A percentile compares a stretch with the other conserved stretches of the same genome.
Conservation (phyloP, 1,284 basidiomycete genomes). For the Cutaneotrichosporon dermatis region DNA sequence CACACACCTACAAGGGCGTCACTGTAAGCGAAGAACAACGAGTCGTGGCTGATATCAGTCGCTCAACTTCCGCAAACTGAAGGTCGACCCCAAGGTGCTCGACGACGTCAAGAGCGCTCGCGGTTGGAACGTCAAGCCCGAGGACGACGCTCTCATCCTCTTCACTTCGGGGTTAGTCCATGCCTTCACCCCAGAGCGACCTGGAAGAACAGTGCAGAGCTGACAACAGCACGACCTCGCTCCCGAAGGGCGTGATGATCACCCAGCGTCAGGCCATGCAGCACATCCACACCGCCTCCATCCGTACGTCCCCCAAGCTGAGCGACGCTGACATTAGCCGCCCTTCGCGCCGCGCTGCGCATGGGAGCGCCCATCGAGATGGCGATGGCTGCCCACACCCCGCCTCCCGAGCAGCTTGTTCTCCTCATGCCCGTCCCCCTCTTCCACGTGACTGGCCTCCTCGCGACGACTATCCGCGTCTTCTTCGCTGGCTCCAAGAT, state of each 20-base stretch:
- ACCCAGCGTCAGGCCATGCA: constrained; percentile 14
- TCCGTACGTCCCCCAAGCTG: constrained; percentile 3
- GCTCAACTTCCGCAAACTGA: constrained; percentile 2
- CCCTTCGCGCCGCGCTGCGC: constrained; percentile 31
- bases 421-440: constrained; percentile 38
- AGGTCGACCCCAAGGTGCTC: background rate
- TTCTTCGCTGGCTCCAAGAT: constrained; percentile 30
- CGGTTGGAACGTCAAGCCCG: constrained; percentile 17
- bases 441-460: constrained; percentile 45
- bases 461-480: constrained; percentile 34
- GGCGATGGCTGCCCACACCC: constrained; percentile 1
- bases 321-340: background rate
- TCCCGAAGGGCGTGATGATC: constrained; percentile 20
- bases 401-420: background rate
- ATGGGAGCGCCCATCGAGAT: constrained; percentile 22
- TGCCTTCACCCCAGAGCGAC: no score
- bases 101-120: constrained; percentile 13
- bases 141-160: constrained; percentile 42
- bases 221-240: constrained; percentile 13
- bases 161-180: constrained; percentile 28
- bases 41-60: background rate
- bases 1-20: background rate
- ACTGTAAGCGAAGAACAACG: background rate
- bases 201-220: background rate
- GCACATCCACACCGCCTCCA: constrained; percentile 9